phyloP scores from a whole-genome alignment of 345 rosid genomes.

The Euphorbia pulcherrima region DNA sequence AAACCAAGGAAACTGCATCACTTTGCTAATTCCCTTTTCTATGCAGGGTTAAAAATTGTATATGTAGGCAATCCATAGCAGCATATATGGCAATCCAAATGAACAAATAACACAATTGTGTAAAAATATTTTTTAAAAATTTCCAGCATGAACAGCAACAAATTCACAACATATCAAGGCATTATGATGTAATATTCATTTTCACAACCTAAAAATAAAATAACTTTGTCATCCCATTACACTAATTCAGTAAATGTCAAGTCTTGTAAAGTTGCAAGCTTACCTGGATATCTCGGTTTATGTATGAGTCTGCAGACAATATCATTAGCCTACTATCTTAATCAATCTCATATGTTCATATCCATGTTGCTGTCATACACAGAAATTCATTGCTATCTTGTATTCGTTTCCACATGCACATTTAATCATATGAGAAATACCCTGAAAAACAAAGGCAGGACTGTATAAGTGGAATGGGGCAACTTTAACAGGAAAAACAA shows the following conservation, averaged over 20 bases:
- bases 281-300: conserved; percentile 5
- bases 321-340: background rate
- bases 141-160: background rate
- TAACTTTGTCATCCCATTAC: background rate
- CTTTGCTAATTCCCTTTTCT: background rate
- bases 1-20: background rate
- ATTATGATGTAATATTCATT: background rate
- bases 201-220: conserved; percentile 4
- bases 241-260: background rate
- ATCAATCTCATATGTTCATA: background rate
- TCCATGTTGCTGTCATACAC: conserved; percentile 10
- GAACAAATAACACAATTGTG: background rate
- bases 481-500: background rate
- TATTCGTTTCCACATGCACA: conserved; percentile 58
- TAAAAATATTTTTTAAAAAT: background rate
- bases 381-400: conserved; percentile 30
- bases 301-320: background rate
- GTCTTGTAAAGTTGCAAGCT: background rate
- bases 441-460: conserved; percentile 36
- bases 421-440: conserved; percentile 46
- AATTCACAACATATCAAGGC: background rate
- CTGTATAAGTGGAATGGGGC: conserved; percentile 7
- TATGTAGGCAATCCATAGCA: background rate
- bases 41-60: background rate
- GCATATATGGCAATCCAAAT: background rate